Percentiles rank a stretch among this genome's conserved stretches.
phyloP scores from a whole-genome alignment of 2,329 filamentous ascomycete species.

The Curvularia eragrostidis region DNA sequence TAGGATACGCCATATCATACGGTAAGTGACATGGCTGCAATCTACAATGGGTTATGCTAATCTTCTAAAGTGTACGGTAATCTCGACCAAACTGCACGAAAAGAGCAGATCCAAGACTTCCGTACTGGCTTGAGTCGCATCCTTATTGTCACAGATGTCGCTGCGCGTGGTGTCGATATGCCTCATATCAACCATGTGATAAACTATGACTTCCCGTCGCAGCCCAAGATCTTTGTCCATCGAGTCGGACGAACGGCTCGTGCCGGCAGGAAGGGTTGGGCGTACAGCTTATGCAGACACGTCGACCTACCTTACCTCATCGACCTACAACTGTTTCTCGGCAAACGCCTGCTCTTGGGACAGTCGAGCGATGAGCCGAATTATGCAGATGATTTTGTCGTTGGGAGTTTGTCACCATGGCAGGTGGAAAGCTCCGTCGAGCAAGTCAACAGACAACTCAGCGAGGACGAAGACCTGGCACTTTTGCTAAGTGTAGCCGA shows the following conservation, averaged over 20 bases:
- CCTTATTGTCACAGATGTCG: conserved; percentile 94
- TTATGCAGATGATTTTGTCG: conserved; percentile 82
- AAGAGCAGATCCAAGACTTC: conserved; percentile 91
- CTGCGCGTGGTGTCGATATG: conserved; percentile 97
- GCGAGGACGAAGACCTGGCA: conserved; percentile 76
- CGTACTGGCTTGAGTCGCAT: conserved; percentile 84
- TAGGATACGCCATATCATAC: conserved; percentile 89
- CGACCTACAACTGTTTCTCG: conserved; percentile 92
- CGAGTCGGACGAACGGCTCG: conserved; percentile 94
- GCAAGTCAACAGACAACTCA: conserved; percentile 79
- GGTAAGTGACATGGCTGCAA: conserved; percentile 23
- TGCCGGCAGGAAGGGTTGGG: conserved; percentile 92
- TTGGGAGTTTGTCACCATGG: conserved; percentile 77
- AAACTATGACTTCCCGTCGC: conserved; percentile 97
- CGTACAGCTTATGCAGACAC: conserved; percentile 88
- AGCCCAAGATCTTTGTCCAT: conserved; percentile 96
- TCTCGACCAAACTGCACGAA: conserved; percentile 90
- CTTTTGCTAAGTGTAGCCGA: conserved; percentile 74
- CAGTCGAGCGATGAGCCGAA: conserved; percentile 67
- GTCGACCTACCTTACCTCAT: conserved; percentile 90
- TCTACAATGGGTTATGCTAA: conserved; percentile 1
- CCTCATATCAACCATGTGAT: conserved; percentile 95
- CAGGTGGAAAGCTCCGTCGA: conserved; percentile 78
- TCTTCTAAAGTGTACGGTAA: conserved; percentile 77
- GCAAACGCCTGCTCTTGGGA: conserved; percentile 80